Conservation (phyloP, 768 basidiomycete genomes). For the Arthromyces matolae region DNA sequence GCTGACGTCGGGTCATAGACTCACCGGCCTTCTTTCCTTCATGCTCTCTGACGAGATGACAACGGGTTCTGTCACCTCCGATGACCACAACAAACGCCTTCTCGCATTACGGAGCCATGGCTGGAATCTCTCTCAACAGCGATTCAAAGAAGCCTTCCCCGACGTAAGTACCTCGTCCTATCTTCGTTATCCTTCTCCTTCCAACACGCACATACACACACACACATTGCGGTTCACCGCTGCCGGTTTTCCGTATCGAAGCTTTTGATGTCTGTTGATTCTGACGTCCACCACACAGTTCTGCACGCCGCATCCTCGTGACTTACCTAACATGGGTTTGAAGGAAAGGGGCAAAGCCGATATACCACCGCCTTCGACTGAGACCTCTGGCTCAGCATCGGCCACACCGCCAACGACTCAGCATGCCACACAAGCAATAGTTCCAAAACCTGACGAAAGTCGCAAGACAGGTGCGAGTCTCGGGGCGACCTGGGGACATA, state of each 20-base stretch:
- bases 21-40: conserved; percentile 91
- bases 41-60: conserved; percentile 98
- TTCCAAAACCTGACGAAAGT: conserved; percentile 26
- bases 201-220: neutral
- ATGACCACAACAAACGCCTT: conserved; percentile 70
- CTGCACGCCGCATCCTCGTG: conserved; percentile 57
- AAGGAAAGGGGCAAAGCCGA: conserved; percentile 59
- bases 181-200: neutral
- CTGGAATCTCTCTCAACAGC: conserved; percentile 77
- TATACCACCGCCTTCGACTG: conserved; percentile 18
- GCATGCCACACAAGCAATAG: too few relatives aligned
- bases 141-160: conserved; percentile 86
- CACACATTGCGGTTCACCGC: neutral
- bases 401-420: neutral
- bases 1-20: conserved; percentile 40
- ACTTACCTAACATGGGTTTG: conserved; percentile 93
- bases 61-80: conserved; percentile 83
- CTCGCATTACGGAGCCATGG: conserved; percentile 79
- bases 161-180: conserved; percentile 67
- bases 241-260: neutral
- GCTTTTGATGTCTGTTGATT: conserved; percentile 11
- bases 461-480: conserved; percentile 41
- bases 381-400: conserved; percentile 6
- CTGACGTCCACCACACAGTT: conserved; percentile 44
- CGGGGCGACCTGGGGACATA: conserved; percentile 57